Percentiles rank a stretch among this genome's conserved stretches.
Conservation (phyloP, 192 early-diverging fungal genomes). For the Umbelopsis sp. region DNA sequence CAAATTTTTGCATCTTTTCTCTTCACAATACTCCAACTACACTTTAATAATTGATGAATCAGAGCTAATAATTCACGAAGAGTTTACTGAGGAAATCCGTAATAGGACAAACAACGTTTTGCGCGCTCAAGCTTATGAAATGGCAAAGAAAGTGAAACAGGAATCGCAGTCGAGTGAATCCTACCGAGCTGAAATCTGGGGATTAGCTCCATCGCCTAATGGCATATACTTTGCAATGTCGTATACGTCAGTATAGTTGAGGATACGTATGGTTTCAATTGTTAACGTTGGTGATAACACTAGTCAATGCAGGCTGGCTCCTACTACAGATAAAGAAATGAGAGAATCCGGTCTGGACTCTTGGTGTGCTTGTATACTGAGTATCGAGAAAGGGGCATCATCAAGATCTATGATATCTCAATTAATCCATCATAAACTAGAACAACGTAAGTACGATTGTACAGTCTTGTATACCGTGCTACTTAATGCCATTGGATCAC, state of each 20-base stretch:
- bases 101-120: background rate
- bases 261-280: background rate
- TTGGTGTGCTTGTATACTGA: background rate
- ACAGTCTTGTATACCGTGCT: background rate
- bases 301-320: background rate
- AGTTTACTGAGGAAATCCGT: background rate
- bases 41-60: background rate
- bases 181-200: background rate
- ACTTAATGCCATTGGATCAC: too few species aligned
- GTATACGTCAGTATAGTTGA: background rate
- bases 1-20: background rate
- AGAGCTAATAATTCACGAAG: background rate
- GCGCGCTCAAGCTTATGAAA: background rate
- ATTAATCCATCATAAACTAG: background rate
- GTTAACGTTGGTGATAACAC: background rate
- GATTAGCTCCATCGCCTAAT: background rate
- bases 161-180: background rate
- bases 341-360: background rate
- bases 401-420: background rate
- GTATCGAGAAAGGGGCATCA: background rate
- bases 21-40: constrained; percentile 1
- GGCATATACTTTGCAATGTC: background rate
- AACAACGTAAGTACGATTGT: background rate
- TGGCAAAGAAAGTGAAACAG: background rate
- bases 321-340: background rate